Conservation (phyloP, 352 stramenopile genomes). For the Globisporangium paddicum region DNA sequence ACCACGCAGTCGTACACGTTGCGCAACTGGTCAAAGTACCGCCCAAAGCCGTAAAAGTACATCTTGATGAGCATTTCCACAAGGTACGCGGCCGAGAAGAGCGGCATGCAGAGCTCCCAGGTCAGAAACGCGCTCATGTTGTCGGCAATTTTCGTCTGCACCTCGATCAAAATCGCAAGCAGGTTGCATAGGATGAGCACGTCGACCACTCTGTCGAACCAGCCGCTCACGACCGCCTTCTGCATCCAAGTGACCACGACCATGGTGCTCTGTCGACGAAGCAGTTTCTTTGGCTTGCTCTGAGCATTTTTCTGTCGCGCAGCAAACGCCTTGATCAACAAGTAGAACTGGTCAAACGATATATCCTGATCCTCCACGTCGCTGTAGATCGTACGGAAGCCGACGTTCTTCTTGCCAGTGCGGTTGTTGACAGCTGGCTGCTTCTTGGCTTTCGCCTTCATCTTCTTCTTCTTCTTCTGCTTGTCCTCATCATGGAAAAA, state of each 20-base stretch:
- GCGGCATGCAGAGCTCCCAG: constrained; percentile 54
- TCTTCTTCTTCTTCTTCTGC: constrained; percentile 7
- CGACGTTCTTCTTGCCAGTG: constrained; percentile 1
- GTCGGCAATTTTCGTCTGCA: constrained; percentile 38
- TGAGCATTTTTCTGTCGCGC: constrained; percentile 16
- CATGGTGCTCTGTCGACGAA: constrained; percentile 4
- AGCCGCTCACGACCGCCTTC: constrained; percentile 19
- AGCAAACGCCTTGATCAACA: constrained; percentile 25
- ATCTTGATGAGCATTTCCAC: constrained; percentile 85
- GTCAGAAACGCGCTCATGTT: constrained; percentile 17
- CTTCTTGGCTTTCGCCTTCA: constrained; percentile 3
- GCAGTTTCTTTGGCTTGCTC: constrained; percentile 15
- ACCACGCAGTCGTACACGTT: constrained; percentile 86
- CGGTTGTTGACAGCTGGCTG: not conserved
- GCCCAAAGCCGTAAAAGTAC: constrained; percentile 37
- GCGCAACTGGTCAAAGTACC: constrained; percentile 58
- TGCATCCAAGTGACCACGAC: constrained; percentile 20
- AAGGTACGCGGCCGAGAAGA: constrained; percentile 68
- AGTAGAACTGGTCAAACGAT: constrained; percentile 23
- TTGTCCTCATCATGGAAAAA: constrained; percentile 21
- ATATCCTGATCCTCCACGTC: constrained; percentile 17
- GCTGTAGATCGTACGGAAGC: not conserved
- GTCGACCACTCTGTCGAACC: constrained; percentile 35
- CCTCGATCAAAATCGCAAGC: constrained; percentile 42
- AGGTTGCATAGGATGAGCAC: constrained; percentile 40